Base-by-base conservation (phyloP, 1,284 basidiomycete species). In the Sporisorium exsertum region DNA sequence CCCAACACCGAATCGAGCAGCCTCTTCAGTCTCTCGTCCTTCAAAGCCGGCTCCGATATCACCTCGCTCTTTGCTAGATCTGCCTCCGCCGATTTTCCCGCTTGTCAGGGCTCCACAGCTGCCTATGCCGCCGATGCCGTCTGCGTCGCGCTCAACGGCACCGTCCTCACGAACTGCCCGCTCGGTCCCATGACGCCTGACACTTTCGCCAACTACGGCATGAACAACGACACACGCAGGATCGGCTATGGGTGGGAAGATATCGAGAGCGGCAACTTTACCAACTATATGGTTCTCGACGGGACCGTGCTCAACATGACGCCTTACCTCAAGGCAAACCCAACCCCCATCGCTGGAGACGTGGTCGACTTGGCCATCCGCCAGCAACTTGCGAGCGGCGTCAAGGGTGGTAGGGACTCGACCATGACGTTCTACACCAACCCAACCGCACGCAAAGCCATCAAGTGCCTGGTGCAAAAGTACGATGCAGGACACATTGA, bases 251-350 rank as follows among this genome's bases (percentile, higher is more conserved):
- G 78, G 18, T 85, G 84, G 84, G 72, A 81, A 22, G 80, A 84
- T 57, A 65, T 85, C 12, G 73, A 72, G 40, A 58, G 53, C 54
- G 60, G 61, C 49, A 75, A 66, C 40, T 80, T 67, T 43, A 49
- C 64, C 53, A 74, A 81, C 60, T 74, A 60, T 29, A 70, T 85
- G 77, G 94, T 98, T 43, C 87, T 99, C 64, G 94, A 98, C 81
- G 97, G 97, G 27, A 89, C 91, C 40, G 97, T 99, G 37, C 91
- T 99, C 83, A 97, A 99, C 87, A 90, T 99, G 88, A 88, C 89
- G 52, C 91, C 95, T 0, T 99, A 99, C 88, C 88, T 97, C 67
- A 86, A 87, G 18, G 88, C 91, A 20, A 92, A 96, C 82, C 90
- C 91, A 5, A 88, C 82, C 18, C 82, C 93, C 3, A 89, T 95